A percentile compares a stretch with the other conserved stretches of the same genome.
Conservation (phyloP, 2,329 filamentous ascomycete species). For the Myriosclerotinia curreyana region DNA sequence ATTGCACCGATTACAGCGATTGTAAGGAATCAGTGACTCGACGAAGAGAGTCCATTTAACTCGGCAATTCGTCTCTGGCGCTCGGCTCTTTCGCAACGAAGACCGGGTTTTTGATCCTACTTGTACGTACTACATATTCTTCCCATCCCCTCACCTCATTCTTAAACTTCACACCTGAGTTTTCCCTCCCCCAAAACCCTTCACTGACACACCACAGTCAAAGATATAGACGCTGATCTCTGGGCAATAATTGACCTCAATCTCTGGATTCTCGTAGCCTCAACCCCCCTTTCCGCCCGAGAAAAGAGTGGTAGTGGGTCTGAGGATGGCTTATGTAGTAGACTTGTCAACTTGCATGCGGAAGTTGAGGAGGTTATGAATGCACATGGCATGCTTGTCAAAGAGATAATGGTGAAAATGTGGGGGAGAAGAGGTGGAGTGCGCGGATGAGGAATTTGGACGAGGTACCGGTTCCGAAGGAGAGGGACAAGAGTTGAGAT, state of each 20-base stretch:
- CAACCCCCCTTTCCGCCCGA: constrained; percentile 16
- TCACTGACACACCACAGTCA: not conserved
- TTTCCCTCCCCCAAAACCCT: not conserved
- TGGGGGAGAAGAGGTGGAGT: not conserved
- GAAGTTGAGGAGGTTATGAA: not conserved
- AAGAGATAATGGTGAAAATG: not conserved
- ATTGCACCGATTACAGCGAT: not conserved
- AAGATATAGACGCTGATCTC: constrained; percentile 1
- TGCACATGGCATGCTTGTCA: not conserved
- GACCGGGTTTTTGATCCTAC: constrained; percentile 6
- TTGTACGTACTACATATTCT: not conserved
- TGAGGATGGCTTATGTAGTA: not conserved
- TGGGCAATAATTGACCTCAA: constrained; percentile 7
- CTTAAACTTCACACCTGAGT: not conserved
- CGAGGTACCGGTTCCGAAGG: not conserved
- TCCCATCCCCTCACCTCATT: too few species aligned
- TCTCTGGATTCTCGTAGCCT: constrained; percentile 5
- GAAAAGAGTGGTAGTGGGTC: too few species aligned
- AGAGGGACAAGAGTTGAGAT: not conserved
- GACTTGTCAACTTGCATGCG: not conserved
- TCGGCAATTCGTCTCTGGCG: constrained; percentile 8
- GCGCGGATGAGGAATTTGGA: not conserved
- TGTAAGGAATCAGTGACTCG: too few species aligned
- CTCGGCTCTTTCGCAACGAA: not conserved
- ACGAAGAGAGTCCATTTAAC: too few species aligned